phyloP scores from a whole-genome alignment of 148 eudicot species.

The Drosera capensis region DNA sequence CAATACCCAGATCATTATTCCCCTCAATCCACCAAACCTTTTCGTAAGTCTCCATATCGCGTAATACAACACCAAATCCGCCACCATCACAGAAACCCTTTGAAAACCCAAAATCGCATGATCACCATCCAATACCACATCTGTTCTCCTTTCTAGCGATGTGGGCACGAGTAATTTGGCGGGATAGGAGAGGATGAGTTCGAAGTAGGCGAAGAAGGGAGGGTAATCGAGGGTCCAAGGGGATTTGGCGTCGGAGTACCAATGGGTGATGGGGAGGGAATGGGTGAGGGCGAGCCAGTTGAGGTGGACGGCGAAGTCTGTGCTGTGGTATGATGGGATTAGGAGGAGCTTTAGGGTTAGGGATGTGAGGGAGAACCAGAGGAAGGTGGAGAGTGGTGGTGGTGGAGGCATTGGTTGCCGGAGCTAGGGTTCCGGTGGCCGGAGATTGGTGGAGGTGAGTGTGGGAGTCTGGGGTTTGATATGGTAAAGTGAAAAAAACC shows the following conservation, averaged over 20 bases:
- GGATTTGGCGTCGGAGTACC: conserved; percentile 67
- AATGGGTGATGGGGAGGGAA: conserved; percentile 48
- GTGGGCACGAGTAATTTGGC: conserved; percentile 48
- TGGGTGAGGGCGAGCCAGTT: conserved; percentile 84
- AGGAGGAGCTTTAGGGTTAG: conserved; percentile 52
- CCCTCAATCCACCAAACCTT: conserved; percentile 13
- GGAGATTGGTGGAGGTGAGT: conserved; percentile 1
- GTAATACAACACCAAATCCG: conserved; percentile 33
- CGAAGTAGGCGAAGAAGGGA: conserved; percentile 79
- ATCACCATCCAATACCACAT: conserved; percentile 36
- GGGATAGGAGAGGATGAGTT: conserved; percentile 42
- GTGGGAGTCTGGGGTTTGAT: too few species aligned
- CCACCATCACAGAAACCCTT: conserved; percentile 37
- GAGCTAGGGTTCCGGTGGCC: conserved; percentile 9
- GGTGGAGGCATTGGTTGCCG: conserved; percentile 1
- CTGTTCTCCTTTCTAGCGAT: conserved; percentile 32
- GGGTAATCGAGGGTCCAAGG: conserved; percentile 98
- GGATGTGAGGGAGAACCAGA: conserved; percentile 43
- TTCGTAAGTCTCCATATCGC: conserved; percentile 26
- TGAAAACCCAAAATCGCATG: conserved; percentile 42
- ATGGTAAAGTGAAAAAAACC: too few species aligned
- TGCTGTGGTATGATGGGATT: conserved; percentile 74
- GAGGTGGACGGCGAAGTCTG: conserved; percentile 94
- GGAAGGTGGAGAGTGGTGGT: conserved; percentile 6
- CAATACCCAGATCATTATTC: conserved; percentile 60